These are phyloP conservation scores for Drechmeria coniospora DNA, from an alignment of 2,329 filamentous ascomycete genomes.

Conservation along the genomic window DNA sequence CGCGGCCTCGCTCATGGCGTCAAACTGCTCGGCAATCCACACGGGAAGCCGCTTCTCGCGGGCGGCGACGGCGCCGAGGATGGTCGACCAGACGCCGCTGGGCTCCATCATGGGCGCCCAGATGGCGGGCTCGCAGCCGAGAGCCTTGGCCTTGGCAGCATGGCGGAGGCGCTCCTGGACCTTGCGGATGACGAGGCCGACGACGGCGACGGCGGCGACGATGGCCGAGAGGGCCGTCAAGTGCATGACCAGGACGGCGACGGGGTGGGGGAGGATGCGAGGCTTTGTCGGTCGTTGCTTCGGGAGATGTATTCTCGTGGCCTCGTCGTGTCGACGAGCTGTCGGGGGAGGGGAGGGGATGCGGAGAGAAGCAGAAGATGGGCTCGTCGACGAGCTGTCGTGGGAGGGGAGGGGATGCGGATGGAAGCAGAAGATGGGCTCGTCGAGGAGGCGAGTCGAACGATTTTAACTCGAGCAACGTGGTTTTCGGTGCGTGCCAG, in stretches of 20 bases:
- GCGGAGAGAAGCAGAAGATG: too few relatives aligned
- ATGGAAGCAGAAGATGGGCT: too few relatives aligned
- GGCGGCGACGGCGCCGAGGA: conserved; percentile 4
- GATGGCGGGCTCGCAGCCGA: conserved; percentile 8
- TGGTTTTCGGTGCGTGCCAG: too few relatives aligned
- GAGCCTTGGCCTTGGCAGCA: conserved; percentile 3
- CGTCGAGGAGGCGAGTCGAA: too few relatives aligned
- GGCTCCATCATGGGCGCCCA: conserved; percentile 4
- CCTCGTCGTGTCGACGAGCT: too few relatives aligned
- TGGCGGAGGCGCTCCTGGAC: conserved; percentile 3
- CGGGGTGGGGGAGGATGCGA: too few relatives aligned
- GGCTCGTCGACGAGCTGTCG: too few relatives aligned
- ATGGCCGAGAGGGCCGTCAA: conserved; percentile 1
- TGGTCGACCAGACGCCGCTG: conserved; percentile 5
- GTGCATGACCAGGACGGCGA: not conserved
- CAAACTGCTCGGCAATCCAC: conserved; percentile 3
- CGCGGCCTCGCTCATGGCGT: conserved; percentile 1
- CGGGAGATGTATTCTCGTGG: too few relatives aligned
- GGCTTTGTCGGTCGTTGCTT: too few relatives aligned
- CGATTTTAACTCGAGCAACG: too few relatives aligned
- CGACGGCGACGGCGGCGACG: conserved; percentile 2
- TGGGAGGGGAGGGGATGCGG: too few relatives aligned
- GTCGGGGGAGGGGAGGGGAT: too few relatives aligned
- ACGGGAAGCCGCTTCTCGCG: conserved; percentile 7
- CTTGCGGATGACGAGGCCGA: conserved; percentile 4